phyloP scores from a whole-genome alignment of 2,329 filamentous ascomycete species.

The Claviceps digitariae region DNA sequence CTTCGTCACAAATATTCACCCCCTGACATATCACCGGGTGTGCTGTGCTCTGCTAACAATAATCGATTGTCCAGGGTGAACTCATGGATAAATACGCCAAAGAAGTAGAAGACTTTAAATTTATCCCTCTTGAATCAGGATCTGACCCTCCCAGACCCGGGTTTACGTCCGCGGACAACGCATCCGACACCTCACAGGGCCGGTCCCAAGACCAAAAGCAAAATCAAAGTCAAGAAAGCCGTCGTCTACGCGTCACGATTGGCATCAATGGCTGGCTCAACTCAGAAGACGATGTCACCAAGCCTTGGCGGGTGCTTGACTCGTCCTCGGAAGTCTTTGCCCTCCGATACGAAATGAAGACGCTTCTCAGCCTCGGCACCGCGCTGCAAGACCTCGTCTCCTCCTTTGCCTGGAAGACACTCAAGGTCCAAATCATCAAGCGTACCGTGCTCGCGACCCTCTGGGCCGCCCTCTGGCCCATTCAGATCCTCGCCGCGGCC shows the following conservation, averaged over 20 bases:
- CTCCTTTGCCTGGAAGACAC: slow-evolving; percentile 60
- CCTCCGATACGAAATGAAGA: slow-evolving; percentile 68
- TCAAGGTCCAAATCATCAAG: slow-evolving; percentile 63
- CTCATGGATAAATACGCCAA: slow-evolving; percentile 82
- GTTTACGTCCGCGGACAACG: neutral
- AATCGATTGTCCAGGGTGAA: slow-evolving; percentile 37
- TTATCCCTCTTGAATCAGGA: slow-evolving; percentile 54
- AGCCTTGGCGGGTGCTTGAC: slow-evolving; percentile 66
- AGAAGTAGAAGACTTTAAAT: slow-evolving; percentile 70
- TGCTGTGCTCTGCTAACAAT: neutral
- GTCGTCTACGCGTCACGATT: slow-evolving; percentile 64
- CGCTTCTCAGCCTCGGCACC: slow-evolving; percentile 62
- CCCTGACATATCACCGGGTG: neutral
- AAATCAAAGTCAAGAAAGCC: slow-evolving; percentile 15
- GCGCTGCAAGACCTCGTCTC: slow-evolving; percentile 58
- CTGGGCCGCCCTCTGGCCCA: slow-evolving; percentile 55
- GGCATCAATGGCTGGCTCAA: slow-evolving; percentile 81
- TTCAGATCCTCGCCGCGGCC: slow-evolving; percentile 52
- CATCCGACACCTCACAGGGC: neutral
- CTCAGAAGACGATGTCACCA: slow-evolving; percentile 58
- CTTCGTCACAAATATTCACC: neutral
- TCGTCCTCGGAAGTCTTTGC: slow-evolving; percentile 63
- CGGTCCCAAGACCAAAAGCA: slow-evolving; percentile 6
- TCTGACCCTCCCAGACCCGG: slow-evolving; percentile 17
- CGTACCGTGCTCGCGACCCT: slow-evolving; percentile 56